phyloP scores from a whole-genome alignment of 2,329 filamentous ascomycete species.

The Penicillium carneum region DNA sequence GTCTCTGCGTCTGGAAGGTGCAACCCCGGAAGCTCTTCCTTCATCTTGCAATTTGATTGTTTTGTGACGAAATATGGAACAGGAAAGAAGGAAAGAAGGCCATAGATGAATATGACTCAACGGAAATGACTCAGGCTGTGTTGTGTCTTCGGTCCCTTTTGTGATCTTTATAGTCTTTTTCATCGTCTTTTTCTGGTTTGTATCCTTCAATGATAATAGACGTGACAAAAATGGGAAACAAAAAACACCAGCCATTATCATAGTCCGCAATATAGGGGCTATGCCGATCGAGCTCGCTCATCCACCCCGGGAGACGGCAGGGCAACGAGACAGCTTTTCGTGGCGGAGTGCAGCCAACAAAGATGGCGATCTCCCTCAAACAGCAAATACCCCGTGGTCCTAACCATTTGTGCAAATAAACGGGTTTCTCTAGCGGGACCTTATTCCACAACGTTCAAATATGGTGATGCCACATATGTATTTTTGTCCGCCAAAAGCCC shows the following conservation, averaged over 20 bases:
- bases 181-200: not conserved
- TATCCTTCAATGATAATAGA: too few species aligned
- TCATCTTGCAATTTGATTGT: not conserved
- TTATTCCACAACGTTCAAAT: conserved; percentile 11
- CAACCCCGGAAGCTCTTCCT: not conserved
- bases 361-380: conserved; percentile 16
- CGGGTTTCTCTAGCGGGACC: not conserved
- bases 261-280: conserved; percentile 15
- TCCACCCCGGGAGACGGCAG: conserved; percentile 1
- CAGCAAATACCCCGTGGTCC: conserved; percentile 25
- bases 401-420: not conserved
- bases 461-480: not conserved
- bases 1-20: conserved; percentile 22
- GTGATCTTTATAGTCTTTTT: not conserved
- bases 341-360: not conserved
- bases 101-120: not conserved
- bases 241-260: not conserved
- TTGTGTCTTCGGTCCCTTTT: not conserved
- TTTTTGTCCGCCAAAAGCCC: not conserved
- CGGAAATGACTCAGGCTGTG: not conserved
- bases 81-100: not conserved
- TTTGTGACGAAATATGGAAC: too few species aligned
- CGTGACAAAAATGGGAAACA: not conserved
- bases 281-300: conserved; percentile 32
- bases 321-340: not conserved